phyloP scores from a whole-genome alignment of 2,329 filamentous ascomycete species.

The Hymenotorrendiella dingleyae region DNA sequence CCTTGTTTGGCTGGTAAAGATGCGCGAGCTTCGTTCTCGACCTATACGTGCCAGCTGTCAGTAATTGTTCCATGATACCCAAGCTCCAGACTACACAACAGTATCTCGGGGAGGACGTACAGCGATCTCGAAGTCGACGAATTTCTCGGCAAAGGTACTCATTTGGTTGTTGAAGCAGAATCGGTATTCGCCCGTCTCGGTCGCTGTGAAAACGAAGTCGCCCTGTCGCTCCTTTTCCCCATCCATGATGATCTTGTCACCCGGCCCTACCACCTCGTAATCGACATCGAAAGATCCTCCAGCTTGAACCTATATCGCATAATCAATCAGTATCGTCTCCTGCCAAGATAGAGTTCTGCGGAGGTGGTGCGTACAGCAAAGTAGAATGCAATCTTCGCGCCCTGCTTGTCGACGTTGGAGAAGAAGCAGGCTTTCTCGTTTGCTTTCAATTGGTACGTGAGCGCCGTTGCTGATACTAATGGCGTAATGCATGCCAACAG shows the following conservation, averaged over 20 bases:
- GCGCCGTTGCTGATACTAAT: constrained; percentile 74
- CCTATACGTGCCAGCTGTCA: constrained; percentile 43
- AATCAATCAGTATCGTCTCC: constrained; percentile 2
- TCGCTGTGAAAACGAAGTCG: constrained; percentile 95
- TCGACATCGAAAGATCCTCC: constrained; percentile 97
- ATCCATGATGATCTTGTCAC: constrained; percentile 73
- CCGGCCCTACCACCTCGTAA: constrained; percentile 79
- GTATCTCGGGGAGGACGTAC: constrained; percentile 44
- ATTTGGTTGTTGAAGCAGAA: constrained; percentile 99
- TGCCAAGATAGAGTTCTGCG: neutral
- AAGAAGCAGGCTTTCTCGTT: constrained; percentile 98
- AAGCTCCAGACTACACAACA: too few relatives aligned
- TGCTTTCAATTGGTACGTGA: constrained; percentile 86
- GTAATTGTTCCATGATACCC: constrained; percentile 1
- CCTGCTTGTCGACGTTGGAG: constrained; percentile 67
- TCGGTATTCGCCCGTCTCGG: constrained; percentile 79
- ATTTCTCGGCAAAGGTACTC: constrained; percentile 96
- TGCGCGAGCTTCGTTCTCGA: constrained; percentile 83
- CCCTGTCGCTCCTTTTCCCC: constrained; percentile 91
- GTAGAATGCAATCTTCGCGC: constrained; percentile 94
- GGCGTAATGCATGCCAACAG: constrained; percentile 67
- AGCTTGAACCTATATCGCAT: constrained; percentile 72
- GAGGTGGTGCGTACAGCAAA: constrained; percentile 72
- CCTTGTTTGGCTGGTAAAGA: constrained; percentile 84
- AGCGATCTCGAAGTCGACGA: constrained; percentile 95